These are phyloP conservation scores for Eragrostis tef DNA, from an alignment of 202 grass and related monocot genomes.

Conservation along the genomic window DNA sequence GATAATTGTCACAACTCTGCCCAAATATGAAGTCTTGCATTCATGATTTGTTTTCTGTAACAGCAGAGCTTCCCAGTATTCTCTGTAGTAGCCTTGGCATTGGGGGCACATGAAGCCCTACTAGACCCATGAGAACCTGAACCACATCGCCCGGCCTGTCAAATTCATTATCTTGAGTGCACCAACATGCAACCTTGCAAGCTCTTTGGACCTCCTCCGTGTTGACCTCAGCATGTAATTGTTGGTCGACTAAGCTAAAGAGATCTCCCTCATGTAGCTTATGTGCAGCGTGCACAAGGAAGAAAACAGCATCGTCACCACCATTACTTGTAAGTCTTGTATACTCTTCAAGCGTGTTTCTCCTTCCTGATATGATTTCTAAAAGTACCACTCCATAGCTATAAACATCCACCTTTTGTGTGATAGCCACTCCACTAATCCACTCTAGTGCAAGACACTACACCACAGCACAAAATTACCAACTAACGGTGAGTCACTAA, in stretches of 20 bases:
- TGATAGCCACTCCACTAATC: slow-evolving; percentile 47
- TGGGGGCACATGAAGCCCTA: slow-evolving; percentile 42
- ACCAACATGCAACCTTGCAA: slow-evolving; percentile 43
- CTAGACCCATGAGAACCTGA: slow-evolving; percentile 52
- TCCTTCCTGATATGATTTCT: not conserved
- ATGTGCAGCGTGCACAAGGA: slow-evolving; percentile 40
- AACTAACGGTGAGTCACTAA: too few relatives aligned
- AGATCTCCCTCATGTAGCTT: slow-evolving; percentile 52
- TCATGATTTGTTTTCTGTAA: not conserved
- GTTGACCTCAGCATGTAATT: slow-evolving; percentile 27
- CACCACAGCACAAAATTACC: too few relatives aligned
- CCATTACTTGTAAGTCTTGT: not conserved
- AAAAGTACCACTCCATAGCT: slow-evolving; percentile 53
- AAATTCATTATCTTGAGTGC: slow-evolving; percentile 4
- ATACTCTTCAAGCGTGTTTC: slow-evolving; percentile 17
- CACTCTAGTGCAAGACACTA: slow-evolving; percentile 49
- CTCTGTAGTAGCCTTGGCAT: slow-evolving; percentile 46
- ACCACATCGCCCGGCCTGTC: slow-evolving; percentile 52
- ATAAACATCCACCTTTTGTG: slow-evolving; percentile 51
- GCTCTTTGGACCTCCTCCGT: slow-evolving; percentile 46
- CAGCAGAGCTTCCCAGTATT: not conserved
- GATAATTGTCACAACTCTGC: not conserved
- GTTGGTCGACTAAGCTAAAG: slow-evolving; percentile 46
- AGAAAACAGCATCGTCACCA: slow-evolving; percentile 25
- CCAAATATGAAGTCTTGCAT: not conserved